phyloP scores from a whole-genome alignment of 345 rosid species.

The Hypericum androsaemum region DNA sequence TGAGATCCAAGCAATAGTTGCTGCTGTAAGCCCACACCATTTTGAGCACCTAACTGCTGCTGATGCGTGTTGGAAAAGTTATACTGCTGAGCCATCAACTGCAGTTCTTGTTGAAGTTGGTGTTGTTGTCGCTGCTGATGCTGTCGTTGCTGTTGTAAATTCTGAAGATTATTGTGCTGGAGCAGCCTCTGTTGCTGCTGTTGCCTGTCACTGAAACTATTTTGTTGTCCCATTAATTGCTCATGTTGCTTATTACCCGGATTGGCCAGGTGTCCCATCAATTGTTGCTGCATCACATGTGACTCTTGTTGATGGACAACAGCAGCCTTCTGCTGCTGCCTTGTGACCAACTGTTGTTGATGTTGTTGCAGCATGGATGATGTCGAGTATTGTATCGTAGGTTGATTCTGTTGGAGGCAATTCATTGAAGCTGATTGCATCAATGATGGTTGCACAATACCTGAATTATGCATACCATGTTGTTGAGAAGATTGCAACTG shows the following conservation, averaged over 20 bases:
- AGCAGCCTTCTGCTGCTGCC: slow-evolving; percentile 9
- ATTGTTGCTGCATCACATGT: slow-evolving; percentile 22
- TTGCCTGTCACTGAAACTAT: slow-evolving; percentile 65
- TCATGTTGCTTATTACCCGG: slow-evolving; percentile 46
- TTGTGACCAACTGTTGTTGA: slow-evolving; percentile 3
- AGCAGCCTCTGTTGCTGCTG: slow-evolving; percentile 70
- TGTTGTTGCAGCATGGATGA: slow-evolving; percentile 79
- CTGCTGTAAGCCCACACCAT: slow-evolving; percentile 44
- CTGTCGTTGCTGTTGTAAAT: slow-evolving; percentile 46
- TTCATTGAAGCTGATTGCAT: slow-evolving; percentile 48
- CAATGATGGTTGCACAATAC: slow-evolving; percentile 48
- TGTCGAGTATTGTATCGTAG: slow-evolving; percentile 56
- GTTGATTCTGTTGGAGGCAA: slow-evolving; percentile 63
- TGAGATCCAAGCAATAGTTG: slow-evolving; percentile 75
- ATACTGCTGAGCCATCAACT: slow-evolving; percentile 40
- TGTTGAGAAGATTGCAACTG: slow-evolving; percentile 77
- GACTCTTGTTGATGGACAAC: neutral
- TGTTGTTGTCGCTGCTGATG: slow-evolving; percentile 43
- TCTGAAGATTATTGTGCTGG: slow-evolving; percentile 65
- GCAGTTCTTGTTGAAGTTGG: slow-evolving; percentile 49
- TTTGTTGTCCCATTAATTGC: slow-evolving; percentile 53
- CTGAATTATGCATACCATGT: slow-evolving; percentile 54
- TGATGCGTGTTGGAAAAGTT: slow-evolving; percentile 39
- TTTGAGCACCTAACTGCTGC: slow-evolving; percentile 66
- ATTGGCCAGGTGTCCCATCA: slow-evolving; percentile 55